A percentile compares a stretch with the other conserved stretches of the same genome.
Conservation (phyloP, 2,329 filamentous ascomycete genomes). For the Fusarium sp. region DNA sequence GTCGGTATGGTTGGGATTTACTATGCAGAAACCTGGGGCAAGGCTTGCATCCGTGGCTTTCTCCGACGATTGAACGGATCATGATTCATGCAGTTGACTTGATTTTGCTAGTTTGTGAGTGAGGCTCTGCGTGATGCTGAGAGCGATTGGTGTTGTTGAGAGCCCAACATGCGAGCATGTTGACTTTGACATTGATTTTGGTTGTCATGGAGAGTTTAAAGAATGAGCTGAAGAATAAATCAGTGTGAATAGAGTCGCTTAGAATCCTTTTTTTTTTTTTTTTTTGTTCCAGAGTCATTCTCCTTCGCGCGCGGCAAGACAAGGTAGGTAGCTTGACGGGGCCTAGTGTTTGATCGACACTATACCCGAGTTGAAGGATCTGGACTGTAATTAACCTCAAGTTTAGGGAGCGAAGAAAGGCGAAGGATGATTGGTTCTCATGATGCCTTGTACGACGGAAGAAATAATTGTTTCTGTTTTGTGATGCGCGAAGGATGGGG, state of each 20-base stretch:
- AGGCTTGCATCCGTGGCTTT: neutral
- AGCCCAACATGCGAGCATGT: neutral
- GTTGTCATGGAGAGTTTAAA: neutral
- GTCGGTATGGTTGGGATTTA: neutral
- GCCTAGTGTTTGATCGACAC: constrained; percentile 8
- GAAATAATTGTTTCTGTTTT: neutral
- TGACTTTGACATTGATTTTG: neutral
- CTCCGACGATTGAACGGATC: neutral
- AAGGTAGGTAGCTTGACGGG: neutral
- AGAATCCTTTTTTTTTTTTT: neutral
- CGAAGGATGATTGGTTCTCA: neutral
- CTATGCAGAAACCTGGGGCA: neutral
- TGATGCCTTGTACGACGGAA: neutral
- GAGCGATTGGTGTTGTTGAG: neutral
- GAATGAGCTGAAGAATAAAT: neutral
- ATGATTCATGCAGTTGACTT: neutral
- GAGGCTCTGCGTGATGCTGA: neutral
- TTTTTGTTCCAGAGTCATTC: neutral
- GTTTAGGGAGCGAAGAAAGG: neutral
- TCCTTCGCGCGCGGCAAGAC: neutral
- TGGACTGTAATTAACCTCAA: neutral
- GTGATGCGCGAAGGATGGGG: neutral
- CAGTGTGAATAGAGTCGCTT: neutral
- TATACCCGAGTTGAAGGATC: constrained; percentile 4
- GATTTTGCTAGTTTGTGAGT: neutral